phyloP scores from a whole-genome alignment of 768 basidiomycete species.

The Tulasnella sp. region DNA sequence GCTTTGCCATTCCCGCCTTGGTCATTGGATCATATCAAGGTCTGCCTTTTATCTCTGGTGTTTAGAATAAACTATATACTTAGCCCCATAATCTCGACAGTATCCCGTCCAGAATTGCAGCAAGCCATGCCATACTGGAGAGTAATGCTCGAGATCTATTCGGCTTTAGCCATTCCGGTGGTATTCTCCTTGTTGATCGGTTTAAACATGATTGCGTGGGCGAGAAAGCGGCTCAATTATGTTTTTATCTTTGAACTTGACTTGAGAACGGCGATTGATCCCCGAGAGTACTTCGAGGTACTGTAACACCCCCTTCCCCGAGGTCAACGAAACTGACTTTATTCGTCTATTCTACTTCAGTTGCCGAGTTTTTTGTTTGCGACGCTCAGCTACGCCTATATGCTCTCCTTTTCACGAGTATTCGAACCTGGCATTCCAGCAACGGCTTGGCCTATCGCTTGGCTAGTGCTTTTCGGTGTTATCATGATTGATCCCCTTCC shows the following conservation, averaged over 20 bases:
- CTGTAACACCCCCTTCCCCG: background rate
- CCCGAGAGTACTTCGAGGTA: constrained; percentile 74
- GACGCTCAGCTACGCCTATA: constrained; percentile 73
- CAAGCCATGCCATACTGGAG: constrained; percentile 62
- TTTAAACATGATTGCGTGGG: constrained; percentile 79
- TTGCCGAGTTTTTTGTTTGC: constrained; percentile 76
- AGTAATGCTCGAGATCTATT: constrained; percentile 74
- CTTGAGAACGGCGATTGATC: constrained; percentile 65
- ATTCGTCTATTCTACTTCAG: constrained; percentile 40
- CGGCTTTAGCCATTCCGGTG: constrained; percentile 65
- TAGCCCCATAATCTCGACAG: constrained; percentile 39
- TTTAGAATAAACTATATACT: background rate
- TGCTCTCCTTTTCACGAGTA: constrained; percentile 67
- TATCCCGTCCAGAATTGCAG: constrained; percentile 53
- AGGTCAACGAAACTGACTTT: background rate
- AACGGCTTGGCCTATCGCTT: constrained; percentile 73
- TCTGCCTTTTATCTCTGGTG: constrained; percentile 39
- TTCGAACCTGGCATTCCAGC: constrained; percentile 61
- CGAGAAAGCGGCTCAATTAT: constrained; percentile 76
- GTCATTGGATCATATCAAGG: constrained; percentile 60
- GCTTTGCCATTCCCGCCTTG: constrained; percentile 66
- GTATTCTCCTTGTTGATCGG: constrained; percentile 75
- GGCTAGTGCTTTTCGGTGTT: constrained; percentile 61
- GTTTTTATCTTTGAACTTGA: constrained; percentile 87
- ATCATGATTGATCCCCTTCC: constrained; percentile 76